A percentile compares a stretch with the other conserved stretches of the same genome.
Conservation (phyloP, 257 asterid species). For the Haberlea rhodopensis region DNA sequence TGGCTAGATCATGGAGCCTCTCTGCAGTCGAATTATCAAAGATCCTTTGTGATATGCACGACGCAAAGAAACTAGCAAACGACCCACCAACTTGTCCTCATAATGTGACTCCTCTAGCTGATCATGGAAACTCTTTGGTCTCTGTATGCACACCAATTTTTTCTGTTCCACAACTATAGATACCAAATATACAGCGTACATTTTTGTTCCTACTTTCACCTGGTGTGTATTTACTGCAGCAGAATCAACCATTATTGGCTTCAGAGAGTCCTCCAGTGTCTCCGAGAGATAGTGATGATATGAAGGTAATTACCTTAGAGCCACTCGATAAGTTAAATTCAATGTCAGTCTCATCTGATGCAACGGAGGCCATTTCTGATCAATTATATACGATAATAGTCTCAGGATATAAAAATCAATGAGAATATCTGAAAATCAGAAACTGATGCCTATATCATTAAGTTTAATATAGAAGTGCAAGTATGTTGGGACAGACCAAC, state of each 20-base stretch:
- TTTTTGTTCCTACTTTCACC: constrained; percentile 16
- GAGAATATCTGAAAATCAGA: background rate
- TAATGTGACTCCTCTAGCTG: constrained; percentile 24
- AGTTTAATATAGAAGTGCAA: too few species aligned
- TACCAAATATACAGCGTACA: background rate
- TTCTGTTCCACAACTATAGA: background rate
- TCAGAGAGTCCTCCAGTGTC: constrained; percentile 61
- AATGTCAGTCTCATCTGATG: background rate
- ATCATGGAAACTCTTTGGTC: constrained; percentile 24
- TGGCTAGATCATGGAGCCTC: constrained; percentile 84
- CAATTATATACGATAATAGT: background rate
- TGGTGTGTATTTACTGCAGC: constrained; percentile 28
- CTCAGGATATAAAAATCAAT: background rate
- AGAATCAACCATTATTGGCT: constrained; percentile 36
- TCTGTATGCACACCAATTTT: constrained; percentile 26
- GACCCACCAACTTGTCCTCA: constrained; percentile 26
- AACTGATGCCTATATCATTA: background rate
- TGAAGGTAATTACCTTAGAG: constrained; percentile 42
- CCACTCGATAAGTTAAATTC: background rate
- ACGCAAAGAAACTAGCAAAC: constrained; percentile 21
- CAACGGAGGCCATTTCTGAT: background rate
- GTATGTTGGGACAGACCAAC: too few species aligned
- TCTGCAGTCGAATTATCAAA: constrained; percentile 73
- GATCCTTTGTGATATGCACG: constrained; percentile 52
- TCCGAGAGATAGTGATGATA: constrained; percentile 63